Conservation (phyloP, 352 stramenopile genomes). For the Globisporangium radiosum region DNA sequence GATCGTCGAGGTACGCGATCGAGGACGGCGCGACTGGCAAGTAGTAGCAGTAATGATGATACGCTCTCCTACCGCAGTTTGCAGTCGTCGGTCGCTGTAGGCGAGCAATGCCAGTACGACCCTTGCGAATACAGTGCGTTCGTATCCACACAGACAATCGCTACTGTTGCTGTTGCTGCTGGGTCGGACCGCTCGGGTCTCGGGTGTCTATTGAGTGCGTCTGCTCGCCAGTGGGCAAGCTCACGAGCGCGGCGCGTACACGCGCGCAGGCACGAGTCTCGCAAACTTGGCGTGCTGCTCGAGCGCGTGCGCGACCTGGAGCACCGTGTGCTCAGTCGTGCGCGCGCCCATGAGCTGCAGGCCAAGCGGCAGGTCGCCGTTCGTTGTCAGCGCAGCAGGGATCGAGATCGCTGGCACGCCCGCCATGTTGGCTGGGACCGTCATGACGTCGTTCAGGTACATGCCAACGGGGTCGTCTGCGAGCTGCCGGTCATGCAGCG, state of each 20-base stretch:
- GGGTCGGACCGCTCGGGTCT: neutral
- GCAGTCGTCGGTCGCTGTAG: no score
- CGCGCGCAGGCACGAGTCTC: slow-evolving; percentile 34
- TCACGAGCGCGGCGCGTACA: slow-evolving; percentile 27
- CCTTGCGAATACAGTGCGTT: no score
- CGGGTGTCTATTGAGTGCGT: neutral
- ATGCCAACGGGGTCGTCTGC: slow-evolving; percentile 72
- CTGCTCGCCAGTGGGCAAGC: neutral
- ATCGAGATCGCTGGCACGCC: slow-evolving; percentile 83
- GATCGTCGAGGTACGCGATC: neutral
- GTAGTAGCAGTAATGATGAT: neutral
- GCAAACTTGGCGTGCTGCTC: slow-evolving; percentile 51
- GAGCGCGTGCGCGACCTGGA: slow-evolving; percentile 57
- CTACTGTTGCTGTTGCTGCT: neutral
- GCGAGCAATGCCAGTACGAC: no score
- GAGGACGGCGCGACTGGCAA: neutral
- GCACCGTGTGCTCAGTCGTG: slow-evolving; percentile 51
- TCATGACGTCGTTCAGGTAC: slow-evolving; percentile 93
- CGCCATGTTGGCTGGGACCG: slow-evolving; percentile 84
- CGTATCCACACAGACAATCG: no score
- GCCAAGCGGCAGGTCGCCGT: slow-evolving; percentile 56
- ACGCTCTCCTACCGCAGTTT: no score
- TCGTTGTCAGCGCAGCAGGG: slow-evolving; percentile 51
- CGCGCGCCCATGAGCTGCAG: slow-evolving; percentile 72
- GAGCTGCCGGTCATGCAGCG: slow-evolving; percentile 40